Percentiles rank a stretch among this genome's conserved stretches.
phyloP scores from a whole-genome alignment of 306 rosid genomes.

The Prunus persica region Prunus_persica_NCBIv2 NC_034011.1:26690501-26691000 shows the following conservation, averaged over 20 bases:
- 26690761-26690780: conserved; percentile 23
- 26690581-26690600: too few species aligned
- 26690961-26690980: too few species aligned
- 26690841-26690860: neutral
- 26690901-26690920: too few species aligned
- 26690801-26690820: neutral
- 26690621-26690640: too few species aligned
- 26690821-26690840: neutral
- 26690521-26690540: neutral
- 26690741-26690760: conserved; percentile 21
- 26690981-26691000: too few species aligned
- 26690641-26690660: too few species aligned
- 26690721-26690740: conserved; percentile 12
- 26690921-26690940: too few species aligned
- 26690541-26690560: too few species aligned
- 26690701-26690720: conserved; percentile 3
- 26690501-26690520: neutral
- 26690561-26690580: too few species aligned
- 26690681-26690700: neutral
- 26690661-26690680: too few species aligned
- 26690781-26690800: neutral
- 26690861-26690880: neutral
- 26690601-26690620: too few species aligned
- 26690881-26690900: neutral
- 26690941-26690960: too few species aligned